These are phyloP conservation scores for Diplocarpon mali DNA, from an alignment of 2,329 filamentous ascomycete species.

Conservation along the genomic window DNA sequence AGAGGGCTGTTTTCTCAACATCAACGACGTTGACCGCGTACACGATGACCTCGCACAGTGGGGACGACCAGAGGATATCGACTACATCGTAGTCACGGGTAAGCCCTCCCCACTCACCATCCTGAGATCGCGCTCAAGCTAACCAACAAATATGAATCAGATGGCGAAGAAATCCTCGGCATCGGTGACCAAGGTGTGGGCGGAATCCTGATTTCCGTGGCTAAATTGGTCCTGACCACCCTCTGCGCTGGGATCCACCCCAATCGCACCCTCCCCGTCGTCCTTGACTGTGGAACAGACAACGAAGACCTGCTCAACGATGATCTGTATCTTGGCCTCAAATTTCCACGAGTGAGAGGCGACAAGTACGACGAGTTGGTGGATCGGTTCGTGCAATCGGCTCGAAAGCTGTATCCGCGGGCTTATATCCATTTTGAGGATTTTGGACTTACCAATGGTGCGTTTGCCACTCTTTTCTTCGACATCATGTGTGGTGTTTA, in stretches of 20 bases:
- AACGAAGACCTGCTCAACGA: slow-evolving; percentile 66
- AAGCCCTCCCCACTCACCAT: slow-evolving; percentile 29
- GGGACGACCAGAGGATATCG: slow-evolving; percentile 62
- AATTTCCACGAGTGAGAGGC: slow-evolving; percentile 54
- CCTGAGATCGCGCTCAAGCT: too few species aligned
- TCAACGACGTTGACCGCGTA: slow-evolving; percentile 55
- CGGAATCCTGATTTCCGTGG: slow-evolving; percentile 72
- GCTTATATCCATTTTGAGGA: slow-evolving; percentile 88
- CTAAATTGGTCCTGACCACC: slow-evolving; percentile 74
- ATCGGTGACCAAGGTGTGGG: slow-evolving; percentile 86
- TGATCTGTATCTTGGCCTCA: slow-evolving; percentile 68
- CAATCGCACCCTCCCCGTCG: slow-evolving; percentile 65
- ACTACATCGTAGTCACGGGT: slow-evolving; percentile 82
- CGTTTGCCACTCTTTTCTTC: slow-evolving; percentile 6
- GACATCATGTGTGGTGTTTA: too few species aligned
- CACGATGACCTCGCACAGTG: slow-evolving; percentile 57
- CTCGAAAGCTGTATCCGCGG: slow-evolving; percentile 59
- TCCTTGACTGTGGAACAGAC: slow-evolving; percentile 78
- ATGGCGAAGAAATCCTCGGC: slow-evolving; percentile 65
- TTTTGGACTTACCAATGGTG: slow-evolving; percentile 65
- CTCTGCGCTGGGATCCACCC: slow-evolving; percentile 82
- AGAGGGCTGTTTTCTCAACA: slow-evolving; percentile 72
- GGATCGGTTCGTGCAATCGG: slow-evolving; percentile 59
- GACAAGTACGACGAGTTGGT: slow-evolving; percentile 68
- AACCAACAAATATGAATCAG: slow-evolving; percentile 25